Conservation (phyloP, 306 rosid genomes). For the Crataegus laevigata region DNA sequence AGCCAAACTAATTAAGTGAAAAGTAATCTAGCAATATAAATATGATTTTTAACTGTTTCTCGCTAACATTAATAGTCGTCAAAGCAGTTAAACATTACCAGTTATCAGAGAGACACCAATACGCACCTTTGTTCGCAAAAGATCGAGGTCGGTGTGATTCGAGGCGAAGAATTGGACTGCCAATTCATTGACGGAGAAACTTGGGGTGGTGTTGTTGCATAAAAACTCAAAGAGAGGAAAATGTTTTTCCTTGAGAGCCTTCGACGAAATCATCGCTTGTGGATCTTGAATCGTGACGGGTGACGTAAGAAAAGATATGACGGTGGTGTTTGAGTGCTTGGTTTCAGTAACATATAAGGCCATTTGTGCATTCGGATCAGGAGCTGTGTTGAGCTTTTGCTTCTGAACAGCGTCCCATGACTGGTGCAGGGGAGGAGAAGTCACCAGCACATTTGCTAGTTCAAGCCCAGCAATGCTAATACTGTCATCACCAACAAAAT, state of each 20-base stretch:
- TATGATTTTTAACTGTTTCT: background rate
- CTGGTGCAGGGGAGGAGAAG: constrained; percentile 22
- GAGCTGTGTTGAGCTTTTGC: background rate
- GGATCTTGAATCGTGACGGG: background rate
- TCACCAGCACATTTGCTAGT: constrained; percentile 20
- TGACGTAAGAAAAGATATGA: constrained; percentile 34
- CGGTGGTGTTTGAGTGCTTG: background rate
- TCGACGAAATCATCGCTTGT: constrained; percentile 19
- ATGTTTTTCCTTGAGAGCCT: background rate
- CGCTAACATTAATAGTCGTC: background rate
- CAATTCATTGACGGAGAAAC: constrained; percentile 30
- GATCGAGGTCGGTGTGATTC: background rate
- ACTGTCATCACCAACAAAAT: constrained; percentile 27
- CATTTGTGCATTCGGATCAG: background rate
- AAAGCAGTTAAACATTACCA: background rate
- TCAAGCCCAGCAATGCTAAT: constrained; percentile 44
- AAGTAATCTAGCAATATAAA: no score
- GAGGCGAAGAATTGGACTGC: constrained; percentile 19
- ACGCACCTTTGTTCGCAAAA: background rate
- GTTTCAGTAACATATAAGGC: background rate
- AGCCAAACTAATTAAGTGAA: no score
- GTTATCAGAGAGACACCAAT: background rate
- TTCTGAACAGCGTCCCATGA: constrained; percentile 26
- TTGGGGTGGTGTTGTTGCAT: constrained; percentile 4
- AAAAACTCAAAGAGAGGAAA: constrained; percentile 41